Percentiles rank a stretch among this genome's conserved stretches.
Evolutionary conservation across 140 eudicot species (phyloP).

Genomic region (Stevia rebaudiana): DNA sequence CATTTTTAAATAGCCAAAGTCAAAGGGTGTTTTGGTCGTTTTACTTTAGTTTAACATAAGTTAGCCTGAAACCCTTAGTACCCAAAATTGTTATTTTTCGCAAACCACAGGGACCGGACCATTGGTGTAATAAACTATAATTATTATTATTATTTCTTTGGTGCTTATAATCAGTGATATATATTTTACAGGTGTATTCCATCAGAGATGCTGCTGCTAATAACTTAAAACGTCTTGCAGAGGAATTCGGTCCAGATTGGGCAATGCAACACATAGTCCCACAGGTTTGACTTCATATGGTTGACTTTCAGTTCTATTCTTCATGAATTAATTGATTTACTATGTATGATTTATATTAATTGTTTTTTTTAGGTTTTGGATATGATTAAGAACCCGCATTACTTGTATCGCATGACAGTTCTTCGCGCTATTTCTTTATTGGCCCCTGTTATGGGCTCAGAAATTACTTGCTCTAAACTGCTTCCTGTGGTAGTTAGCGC

Average conservation of each 20-base stretch:
- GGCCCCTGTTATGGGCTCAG: slow-evolving; percentile 97
- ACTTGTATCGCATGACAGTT: slow-evolving; percentile 85
- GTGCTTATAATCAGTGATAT: neutral
- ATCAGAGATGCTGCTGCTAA: slow-evolving; percentile 99
- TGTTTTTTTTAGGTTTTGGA: slow-evolving; percentile 64
- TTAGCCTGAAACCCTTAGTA: too few relatives aligned
- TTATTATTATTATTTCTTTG: neutral
- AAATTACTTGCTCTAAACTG: slow-evolving; percentile 82
- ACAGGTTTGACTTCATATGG: slow-evolving; percentile 53
- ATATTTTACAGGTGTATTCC: slow-evolving; percentile 68
- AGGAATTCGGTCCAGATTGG: slow-evolving; percentile 99
- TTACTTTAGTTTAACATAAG: too few relatives aligned
- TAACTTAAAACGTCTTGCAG: slow-evolving; percentile 94
- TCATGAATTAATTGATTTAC: neutral
- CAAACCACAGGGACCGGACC: too few relatives aligned
- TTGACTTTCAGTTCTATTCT: neutral
- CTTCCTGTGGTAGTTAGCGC: slow-evolving; percentile 71
- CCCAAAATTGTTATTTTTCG: too few relatives aligned
- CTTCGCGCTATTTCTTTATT: slow-evolving; percentile 79
- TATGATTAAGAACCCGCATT: slow-evolving; percentile 82
- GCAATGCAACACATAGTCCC: slow-evolving; percentile 98
- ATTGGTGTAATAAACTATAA: too few relatives aligned
- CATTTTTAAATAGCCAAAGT: too few relatives aligned
- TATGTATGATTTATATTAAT: neutral
- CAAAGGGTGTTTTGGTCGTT: too few relatives aligned